Base-by-base conservation (phyloP, 306 rosid genomes). In the Bauhinia variegata region DNA sequence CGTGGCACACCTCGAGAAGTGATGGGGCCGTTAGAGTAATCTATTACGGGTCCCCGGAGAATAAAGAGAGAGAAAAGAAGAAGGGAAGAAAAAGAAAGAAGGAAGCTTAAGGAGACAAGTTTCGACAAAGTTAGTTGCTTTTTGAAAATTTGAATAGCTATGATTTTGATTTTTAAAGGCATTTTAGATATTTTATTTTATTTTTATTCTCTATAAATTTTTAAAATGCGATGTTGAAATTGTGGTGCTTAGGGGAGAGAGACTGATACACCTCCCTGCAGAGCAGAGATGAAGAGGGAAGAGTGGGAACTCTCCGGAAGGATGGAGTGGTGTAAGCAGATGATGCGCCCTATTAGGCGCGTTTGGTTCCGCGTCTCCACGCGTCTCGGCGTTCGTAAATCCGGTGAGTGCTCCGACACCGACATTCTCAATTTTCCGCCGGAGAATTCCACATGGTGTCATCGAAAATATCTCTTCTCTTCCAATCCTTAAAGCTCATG, bases 261-360 rank as follows among this genome's bases (percentile, higher is more conserved):
- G 14, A 11, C 3, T 12, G 50, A 11, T 46, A 15, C 50, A 32
- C 58, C 76, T 60, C 13, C 64, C 19, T 36, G 33, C 11, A 31
- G n/a, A 17, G n/a, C 57, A 5, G 60, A 75, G 60, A 75, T 63
- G 77, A 36, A 32, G 19, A 6, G 36, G 16, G 63, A 41, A 74
- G 71, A 58, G 47, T 16, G 73, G 69, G 46, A 70, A 7, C 12
- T 53, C 32, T 63, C 72, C 43, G 64, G 74, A 19, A 46, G 64
- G 52, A 81, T 76, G 84, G 74, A 75, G 79, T 89, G 83, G 89
- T 85, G 83, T 86, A 48, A 50, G 32, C 78, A 53, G 71, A 46
- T 84, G 66, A 63, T 63, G 51, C 23, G 39, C 60, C 88, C 85
- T 1, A 18, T 78, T 5, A 73, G 83, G n/a, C 72, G 78, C 15